Percentiles rank a stretch among this genome's conserved stretches.
Evolutionary conservation across 345 rosid species (phyloP).

Genomic region (Ceriops tagal): DNA sequence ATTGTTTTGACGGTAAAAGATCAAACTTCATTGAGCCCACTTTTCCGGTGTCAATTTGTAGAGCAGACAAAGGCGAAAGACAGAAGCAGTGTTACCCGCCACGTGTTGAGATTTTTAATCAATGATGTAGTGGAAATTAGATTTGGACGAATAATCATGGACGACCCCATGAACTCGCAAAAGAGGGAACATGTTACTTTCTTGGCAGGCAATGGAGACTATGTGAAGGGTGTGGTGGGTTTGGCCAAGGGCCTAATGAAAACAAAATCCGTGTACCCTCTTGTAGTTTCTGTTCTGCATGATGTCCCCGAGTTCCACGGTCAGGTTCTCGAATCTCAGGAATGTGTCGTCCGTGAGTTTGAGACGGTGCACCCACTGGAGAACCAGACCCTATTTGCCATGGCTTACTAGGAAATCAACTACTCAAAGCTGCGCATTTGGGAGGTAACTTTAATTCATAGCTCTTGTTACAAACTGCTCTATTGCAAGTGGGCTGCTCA

Average conservation of each 20-base stretch:
- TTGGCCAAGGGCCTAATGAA: constrained; percentile 77
- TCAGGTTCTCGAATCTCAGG: constrained; percentile 52
- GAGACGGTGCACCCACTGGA: constrained; percentile 68
- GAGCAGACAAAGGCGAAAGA: constrained; percentile 18
- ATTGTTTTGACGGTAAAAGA: not conserved
- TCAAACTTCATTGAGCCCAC: not conserved
- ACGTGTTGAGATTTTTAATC: not conserved
- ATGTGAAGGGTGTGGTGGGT: constrained; percentile 74
- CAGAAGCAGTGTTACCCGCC: constrained; percentile 5
- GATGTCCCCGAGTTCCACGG: constrained; percentile 80
- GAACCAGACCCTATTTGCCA: constrained; percentile 57
- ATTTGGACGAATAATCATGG: not conserved
- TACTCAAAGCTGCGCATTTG: constrained; percentile 84
- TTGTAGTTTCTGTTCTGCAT: constrained; percentile 67
- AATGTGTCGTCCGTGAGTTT: constrained; percentile 57
- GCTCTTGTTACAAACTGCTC: constrained; percentile 9
- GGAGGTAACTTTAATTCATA: constrained; percentile 41
- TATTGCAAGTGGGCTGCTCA: not conserved
- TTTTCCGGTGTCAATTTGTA: constrained; percentile 6
- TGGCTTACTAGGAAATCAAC: constrained; percentile 80
- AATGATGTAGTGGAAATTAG: not conserved
- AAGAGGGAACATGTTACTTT: constrained; percentile 54
- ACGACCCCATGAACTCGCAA: not conserved
- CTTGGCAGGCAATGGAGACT: constrained; percentile 75
- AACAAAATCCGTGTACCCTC: constrained; percentile 57